Conservation (phyloP, 2,329 filamentous ascomycete species). For the Botryotinia convoluta region DNA sequence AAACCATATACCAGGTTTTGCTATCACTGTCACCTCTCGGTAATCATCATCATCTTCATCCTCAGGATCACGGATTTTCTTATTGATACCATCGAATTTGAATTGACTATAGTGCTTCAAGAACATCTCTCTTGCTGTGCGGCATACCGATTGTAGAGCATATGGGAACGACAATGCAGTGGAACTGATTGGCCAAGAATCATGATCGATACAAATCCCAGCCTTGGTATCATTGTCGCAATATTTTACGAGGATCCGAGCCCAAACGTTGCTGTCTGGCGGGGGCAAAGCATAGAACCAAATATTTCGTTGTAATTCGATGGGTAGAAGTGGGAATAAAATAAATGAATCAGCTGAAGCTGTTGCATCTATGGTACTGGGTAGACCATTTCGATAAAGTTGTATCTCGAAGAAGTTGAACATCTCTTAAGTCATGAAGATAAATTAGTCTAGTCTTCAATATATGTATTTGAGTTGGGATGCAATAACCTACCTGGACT, state of each 20-base stretch:
- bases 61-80: neutral
- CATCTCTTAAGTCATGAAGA: neutral
- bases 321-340: neutral
- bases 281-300: neutral
- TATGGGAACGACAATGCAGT: neutral
- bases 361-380: neutral
- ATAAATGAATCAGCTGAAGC: neutral
- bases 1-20: neutral
- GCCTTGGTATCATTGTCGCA: neutral
- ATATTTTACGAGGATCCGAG: fast-evolving
- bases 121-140: neutral
- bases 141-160: neutral
- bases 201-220: neutral
- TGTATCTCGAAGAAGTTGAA: neutral
- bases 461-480: neutral
- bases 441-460: neutral
- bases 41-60: neutral
- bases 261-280: neutral
- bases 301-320: neutral
- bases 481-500: neutral
- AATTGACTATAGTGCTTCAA: neutral
- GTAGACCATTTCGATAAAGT: neutral
- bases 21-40: neutral
- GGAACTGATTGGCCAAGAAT: fast-evolving
- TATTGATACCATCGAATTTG: neutral